Evolutionary conservation across 768 basidiomycete species (phyloP).

Genomic region (Boletellus emodensis): DNA sequence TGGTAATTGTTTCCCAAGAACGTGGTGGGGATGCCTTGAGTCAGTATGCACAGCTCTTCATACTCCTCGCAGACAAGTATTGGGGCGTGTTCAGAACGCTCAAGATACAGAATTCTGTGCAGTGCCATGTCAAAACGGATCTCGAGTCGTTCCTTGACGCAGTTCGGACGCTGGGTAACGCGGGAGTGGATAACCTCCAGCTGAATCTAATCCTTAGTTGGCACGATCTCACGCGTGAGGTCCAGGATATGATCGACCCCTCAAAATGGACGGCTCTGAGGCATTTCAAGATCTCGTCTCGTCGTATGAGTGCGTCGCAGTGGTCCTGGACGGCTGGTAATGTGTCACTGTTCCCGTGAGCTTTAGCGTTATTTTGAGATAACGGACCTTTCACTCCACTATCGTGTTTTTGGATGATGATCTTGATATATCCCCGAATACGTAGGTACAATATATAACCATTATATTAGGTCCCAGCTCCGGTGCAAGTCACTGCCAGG

Average conservation of each 20-base stretch:
- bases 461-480: too few species aligned
- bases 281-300: conserved; percentile 13
- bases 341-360: conserved; percentile 2
- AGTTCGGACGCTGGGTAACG: conserved; percentile 12
- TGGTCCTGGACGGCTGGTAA: conserved; percentile 17
- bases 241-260: conserved; percentile 19
- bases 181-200: conserved; percentile 12
- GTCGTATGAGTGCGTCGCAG: conserved; percentile 2
- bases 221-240: conserved; percentile 16
- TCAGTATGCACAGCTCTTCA: conserved; percentile 17
- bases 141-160: conserved; percentile 16
- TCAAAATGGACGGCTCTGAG: conserved; percentile 15
- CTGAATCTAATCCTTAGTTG: conserved; percentile 16
- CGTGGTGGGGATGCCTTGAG: conserved; percentile 6
- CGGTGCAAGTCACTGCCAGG: too few species aligned
- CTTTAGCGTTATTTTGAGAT: background rate
- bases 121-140: conserved; percentile 12
- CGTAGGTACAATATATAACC: too few species aligned
- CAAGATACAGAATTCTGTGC: conserved; percentile 16
- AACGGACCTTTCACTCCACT: background rate
- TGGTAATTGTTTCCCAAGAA: conserved; percentile 18
- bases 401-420: background rate
- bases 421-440: background rate
- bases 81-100: conserved; percentile 17
- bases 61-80: conserved; percentile 23